Base-by-base conservation (phyloP, 352 stramenopile species). In the Globisporangium sylvaticum region DNA sequence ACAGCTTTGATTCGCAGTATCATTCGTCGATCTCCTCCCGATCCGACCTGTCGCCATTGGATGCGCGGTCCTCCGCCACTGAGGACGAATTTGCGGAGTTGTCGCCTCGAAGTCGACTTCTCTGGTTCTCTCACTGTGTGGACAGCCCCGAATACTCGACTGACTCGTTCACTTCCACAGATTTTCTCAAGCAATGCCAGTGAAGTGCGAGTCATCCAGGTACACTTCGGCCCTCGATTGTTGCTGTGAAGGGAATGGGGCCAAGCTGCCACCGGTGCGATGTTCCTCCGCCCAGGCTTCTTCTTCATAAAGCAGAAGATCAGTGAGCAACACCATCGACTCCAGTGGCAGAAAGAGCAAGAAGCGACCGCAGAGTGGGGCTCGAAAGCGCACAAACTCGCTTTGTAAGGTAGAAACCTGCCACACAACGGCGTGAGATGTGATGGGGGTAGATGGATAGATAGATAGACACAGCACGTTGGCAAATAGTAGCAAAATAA, bases 81-180 rank as follows among this genome's bases (percentile, higher is more conserved):
- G 68, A 73, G 34, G 63, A 63, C 56, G 57, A 66, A 1, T 31
- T 82, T 4, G 64, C 75, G 4, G 62, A 72, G n/a, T 66, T 86
- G 31, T 91, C 83, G 0, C 83, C 83, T 52, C 81, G 83, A 31
- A 88, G 76, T 44, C 79, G 81, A 0, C 64, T 91, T n/a, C 64
- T 91, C 7, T 90, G 81, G 73, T 75, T 89, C 60, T 91, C 83
- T 0, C 70, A 77, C 5, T 88, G 71, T 59, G 73, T 58, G 4
- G 65, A 71, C 27, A 70, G 74, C 22, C 56, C 65, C 14, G 55
- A 60, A 68, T 71, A 15, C 42, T 62, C 10, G 50, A 44, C 34
- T 46, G 18, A 42, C 20, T 31, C 60, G 3, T 31, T 42, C 6
- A 25, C 58, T 7, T 61, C 62, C 9, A 4, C 22, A 5, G 15